Conservation (phyloP, 2,329 filamentous ascomycete genomes). For the Hymenotorrendiella dingleyae region DNA sequence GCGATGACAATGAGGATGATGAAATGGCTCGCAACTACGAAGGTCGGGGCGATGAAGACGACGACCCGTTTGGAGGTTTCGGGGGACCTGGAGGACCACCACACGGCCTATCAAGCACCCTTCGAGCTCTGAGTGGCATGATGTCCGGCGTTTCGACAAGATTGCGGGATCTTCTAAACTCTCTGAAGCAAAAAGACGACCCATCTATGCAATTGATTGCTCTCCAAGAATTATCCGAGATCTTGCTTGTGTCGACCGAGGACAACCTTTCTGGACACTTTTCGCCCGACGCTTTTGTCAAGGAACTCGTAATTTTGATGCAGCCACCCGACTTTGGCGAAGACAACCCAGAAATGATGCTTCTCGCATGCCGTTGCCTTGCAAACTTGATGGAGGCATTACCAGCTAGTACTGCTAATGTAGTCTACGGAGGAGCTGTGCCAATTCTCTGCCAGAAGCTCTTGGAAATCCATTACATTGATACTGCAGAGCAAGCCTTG, state of each 20-base stretch:
- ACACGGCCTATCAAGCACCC: slow-evolving; percentile 67
- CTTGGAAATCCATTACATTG: slow-evolving; percentile 93
- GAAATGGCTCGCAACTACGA: slow-evolving; percentile 48
- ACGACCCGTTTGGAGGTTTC: slow-evolving; percentile 59
- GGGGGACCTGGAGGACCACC: slow-evolving; percentile 58
- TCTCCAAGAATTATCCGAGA: slow-evolving; percentile 86
- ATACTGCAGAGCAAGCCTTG: slow-evolving; percentile 91
- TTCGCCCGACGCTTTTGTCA: slow-evolving; percentile 88
- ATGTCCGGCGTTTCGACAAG: slow-evolving; percentile 79
- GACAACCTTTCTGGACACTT: slow-evolving; percentile 95
- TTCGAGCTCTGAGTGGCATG: slow-evolving; percentile 85
- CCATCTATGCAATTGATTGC: slow-evolving; percentile 85
- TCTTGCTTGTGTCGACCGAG: slow-evolving; percentile 90
- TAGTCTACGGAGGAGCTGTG: slow-evolving; percentile 95
- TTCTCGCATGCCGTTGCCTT: slow-evolving; percentile 88
- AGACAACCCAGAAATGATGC: slow-evolving; percentile 95
- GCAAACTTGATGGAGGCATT: slow-evolving; percentile 98
- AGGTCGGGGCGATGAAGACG: slow-evolving; percentile 50
- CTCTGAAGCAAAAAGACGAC: slow-evolving; percentile 77
- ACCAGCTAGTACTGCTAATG: slow-evolving; percentile 85
- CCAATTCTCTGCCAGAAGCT: slow-evolving; percentile 92
- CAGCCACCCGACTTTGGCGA: slow-evolving; percentile 78
- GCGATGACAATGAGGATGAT: slow-evolving; percentile 56
- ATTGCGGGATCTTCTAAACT: slow-evolving; percentile 70
- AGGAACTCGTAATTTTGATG: slow-evolving; percentile 89